Evolutionary conservation across 78 protist genomes (phyloP), one percentile per base, ranked within the genome.

Genomic region (Emiliania huxleyi): DNA sequence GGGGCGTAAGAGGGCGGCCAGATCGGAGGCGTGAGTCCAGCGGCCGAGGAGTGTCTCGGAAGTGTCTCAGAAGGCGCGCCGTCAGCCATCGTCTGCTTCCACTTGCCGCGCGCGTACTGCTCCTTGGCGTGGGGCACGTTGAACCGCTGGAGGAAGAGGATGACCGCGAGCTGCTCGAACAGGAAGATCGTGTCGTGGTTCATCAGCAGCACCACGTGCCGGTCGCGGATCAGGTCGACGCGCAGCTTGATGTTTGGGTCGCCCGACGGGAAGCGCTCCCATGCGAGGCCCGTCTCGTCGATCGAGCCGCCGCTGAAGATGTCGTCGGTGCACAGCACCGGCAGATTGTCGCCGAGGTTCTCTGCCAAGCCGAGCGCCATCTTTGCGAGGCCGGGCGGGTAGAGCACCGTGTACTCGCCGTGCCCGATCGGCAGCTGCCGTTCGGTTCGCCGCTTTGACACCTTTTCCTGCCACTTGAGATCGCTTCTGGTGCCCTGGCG

Each of bases 241-340:
- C 85, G 85, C 46, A 77, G 48, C 85, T 77, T 77, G 85, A 77
- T 12, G 46, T 77, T 22, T 11, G 85, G 85, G 46, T 77, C 85
- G 85, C 48, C 85, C 22, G 48, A 40, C 26, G 85, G 85, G 85
- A 77, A 77, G n/a, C 19, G 2, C 22, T 77, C 85, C 85, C 85
- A 77, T 15, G 62, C 62, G 29, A 15, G 62, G 15, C 62, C 62
- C 8, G 15, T 8, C 62, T 52, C 62, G 62, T 8, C 62, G 15
- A 52, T 52, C n/a, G n/a, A n/a, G n/a, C n/a, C n/a, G n/a, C n/a
- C n/a, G n/a, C n/a, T n/a, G n/a, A n/a, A n/a, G n/a, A n/a, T n/a
- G 29, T 52, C 62, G 15, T 8, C 8, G 15, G 62, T 52, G 62
- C 62, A 52, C 29, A 52, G 62, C 29, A 52, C 62, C 29, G 29